phyloP scores from a whole-genome alignment of 1,139 yeast genomes.

The Spathaspora sp. region DNA sequence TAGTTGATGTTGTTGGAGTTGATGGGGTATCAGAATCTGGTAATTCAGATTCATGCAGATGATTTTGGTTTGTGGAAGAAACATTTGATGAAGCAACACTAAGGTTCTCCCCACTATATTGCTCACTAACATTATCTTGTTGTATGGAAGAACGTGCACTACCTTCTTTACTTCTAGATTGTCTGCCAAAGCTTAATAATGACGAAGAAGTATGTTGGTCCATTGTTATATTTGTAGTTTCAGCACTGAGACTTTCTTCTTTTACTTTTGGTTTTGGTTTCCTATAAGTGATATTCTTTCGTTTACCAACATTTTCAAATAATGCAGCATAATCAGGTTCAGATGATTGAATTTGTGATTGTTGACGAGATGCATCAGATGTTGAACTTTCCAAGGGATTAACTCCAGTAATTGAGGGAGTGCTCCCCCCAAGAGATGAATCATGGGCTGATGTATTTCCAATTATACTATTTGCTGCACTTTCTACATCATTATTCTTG shows the following conservation, averaged over 20 bases:
- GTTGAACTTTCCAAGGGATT: slow-evolving; percentile 11
- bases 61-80: slow-evolving; percentile 14
- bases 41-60: slow-evolving; percentile 4
- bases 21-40: slow-evolving; percentile 7
- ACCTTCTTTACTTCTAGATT: slow-evolving; percentile 7
- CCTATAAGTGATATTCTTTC: slow-evolving; percentile 33
- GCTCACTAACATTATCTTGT: slow-evolving; percentile 13
- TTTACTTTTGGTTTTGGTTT: slow-evolving; percentile 15
- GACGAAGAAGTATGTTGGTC: slow-evolving; percentile 10
- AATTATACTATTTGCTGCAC: slow-evolving; percentile 15
- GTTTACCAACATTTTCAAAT: slow-evolving; percentile 46
- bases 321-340: slow-evolving; percentile 50
- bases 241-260: slow-evolving; percentile 7
- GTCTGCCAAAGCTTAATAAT: slow-evolving; percentile 10
- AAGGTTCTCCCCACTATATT: slow-evolving; percentile 7
- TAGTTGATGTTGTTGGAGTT: slow-evolving; percentile 17
- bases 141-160: slow-evolving; percentile 12
- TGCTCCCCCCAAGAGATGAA: slow-evolving; percentile 21
- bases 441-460: slow-evolving; percentile 15
- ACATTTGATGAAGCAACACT: slow-evolving; percentile 23
- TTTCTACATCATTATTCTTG: slow-evolving; percentile 14
- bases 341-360: slow-evolving; percentile 3
- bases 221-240: slow-evolving; percentile 13
- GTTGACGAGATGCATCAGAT: slow-evolving; percentile 16
- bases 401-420: slow-evolving; percentile 24